Evolutionary conservation across 257 asterid species (phyloP).

Genomic region (Verbascum thapsus): DNA sequence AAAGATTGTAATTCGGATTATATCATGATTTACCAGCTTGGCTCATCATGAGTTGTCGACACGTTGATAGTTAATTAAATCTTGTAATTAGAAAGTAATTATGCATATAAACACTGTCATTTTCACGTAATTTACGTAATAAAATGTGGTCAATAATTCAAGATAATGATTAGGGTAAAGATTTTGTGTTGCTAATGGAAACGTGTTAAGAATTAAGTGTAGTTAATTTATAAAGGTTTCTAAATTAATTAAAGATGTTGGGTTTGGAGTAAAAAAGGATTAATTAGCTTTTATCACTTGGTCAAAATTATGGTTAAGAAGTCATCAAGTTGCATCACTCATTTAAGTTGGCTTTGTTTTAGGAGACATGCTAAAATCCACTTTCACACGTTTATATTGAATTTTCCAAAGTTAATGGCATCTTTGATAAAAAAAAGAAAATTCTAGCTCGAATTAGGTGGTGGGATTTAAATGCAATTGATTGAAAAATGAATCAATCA

Average conservation of each 20-base stretch:
- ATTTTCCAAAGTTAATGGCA: not conserved
- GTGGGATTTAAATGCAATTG: too few species aligned
- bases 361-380: slow-evolving; percentile 17
- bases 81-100: slow-evolving; percentile 12
- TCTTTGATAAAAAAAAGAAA: too few species aligned
- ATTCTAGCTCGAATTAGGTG: too few species aligned
- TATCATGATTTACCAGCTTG: not conserved
- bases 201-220: slow-evolving; percentile 39
- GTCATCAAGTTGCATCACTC: too few species aligned
- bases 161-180: slow-evolving; percentile 27
- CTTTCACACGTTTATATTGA: slow-evolving; percentile 33
- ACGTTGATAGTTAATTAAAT: slow-evolving; percentile 16
- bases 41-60: slow-evolving; percentile 28
- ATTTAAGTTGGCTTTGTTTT: slow-evolving; percentile 2
- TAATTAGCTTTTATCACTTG: slow-evolving; percentile 28
- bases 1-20: slow-evolving; percentile 2
- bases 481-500: too few species aligned
- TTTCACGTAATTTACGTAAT: not conserved
- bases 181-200: slow-evolving; percentile 24
- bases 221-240: slow-evolving; percentile 26
- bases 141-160: slow-evolving; percentile 13
- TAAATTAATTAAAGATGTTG: slow-evolving; percentile 14
- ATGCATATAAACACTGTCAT: slow-evolving; percentile 8
- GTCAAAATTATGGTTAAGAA: slow-evolving; percentile 16
- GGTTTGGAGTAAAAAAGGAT: slow-evolving; percentile 11